Base-by-base conservation (phyloP, 352 stramenopile genomes). In the Phytophthora vignae region DNA sequence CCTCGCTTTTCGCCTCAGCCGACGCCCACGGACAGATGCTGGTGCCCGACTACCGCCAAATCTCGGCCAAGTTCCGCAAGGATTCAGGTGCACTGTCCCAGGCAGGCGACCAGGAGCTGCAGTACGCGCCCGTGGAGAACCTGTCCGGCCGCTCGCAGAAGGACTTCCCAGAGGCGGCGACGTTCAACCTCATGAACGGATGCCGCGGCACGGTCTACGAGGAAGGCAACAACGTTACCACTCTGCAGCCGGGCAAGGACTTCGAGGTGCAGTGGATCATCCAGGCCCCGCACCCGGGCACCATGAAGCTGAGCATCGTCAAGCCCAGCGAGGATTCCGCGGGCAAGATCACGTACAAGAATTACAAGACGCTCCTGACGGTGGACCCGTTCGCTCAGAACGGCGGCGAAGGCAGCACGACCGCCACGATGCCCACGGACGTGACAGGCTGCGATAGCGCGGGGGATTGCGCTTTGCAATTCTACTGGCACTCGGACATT, bases 231-330 rank as follows among this genome's bases (percentile, higher is more conserved):
- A 64, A 66, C 7, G 60, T 75, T 27, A 75, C 67, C 55, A 78
- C 66, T 4, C 54, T 78, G 33, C 15, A 53, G 5, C 55, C 60
- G n/a, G 70, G 70, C 22, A 52, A 60, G 10, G 21, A 65, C 12
- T 71, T 75, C 46, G 42, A 71, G 11, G 49, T 71, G 19, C 50
- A 60, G 44, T 60, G 64, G 40, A 55, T 48, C 22, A 84, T 89
- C 52, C 65, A 83, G 71, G 81, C 79, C 15, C 79, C 81, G 7
- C 81, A 89, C 68, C 79, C 81, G 4, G 79, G 81, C 17, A 77
- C 67, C 65, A 76, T 83, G 60, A 76, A 81, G 62, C 63, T 90
- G 52, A 81, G 58, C 61, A 78, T 86, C 54, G 71, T 87, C 29
- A 87, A 85, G 59, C 78, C 82, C 10, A 80, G 67, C 62, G 76